These are phyloP conservation scores for Rhodotorula sphaerocarpa DNA, from an alignment of 768 basidiomycete species.

Conservation along the genomic window DNA sequence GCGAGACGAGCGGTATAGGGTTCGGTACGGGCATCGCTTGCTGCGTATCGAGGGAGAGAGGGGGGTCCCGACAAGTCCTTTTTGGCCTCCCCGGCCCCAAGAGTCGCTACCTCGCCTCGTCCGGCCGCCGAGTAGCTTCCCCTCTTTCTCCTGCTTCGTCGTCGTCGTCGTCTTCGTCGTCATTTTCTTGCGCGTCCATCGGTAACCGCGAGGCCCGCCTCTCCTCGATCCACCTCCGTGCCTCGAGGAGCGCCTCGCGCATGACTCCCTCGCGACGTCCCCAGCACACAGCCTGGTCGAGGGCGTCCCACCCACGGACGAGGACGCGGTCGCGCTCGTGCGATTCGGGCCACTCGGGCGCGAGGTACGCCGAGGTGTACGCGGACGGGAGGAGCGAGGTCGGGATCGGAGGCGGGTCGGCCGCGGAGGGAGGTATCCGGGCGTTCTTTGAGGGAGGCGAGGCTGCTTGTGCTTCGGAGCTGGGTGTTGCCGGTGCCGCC, in stretches of 20 bases:
- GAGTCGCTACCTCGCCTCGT: too few species aligned
- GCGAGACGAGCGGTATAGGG: too few species aligned
- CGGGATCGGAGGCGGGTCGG: not conserved
- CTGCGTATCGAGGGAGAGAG: too few species aligned
- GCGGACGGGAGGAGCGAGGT: not conserved
- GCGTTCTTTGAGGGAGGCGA: not conserved
- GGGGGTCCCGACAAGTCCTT: too few species aligned
- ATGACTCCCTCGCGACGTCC: constrained; percentile 20
- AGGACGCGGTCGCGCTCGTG: constrained; percentile 12
- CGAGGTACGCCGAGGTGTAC: constrained; percentile 3
- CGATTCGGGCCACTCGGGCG: constrained; percentile 27
- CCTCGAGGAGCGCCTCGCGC: not conserved
- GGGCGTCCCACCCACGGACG: constrained; percentile 12
- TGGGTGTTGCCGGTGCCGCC: too few species aligned
- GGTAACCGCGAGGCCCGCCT: not conserved
- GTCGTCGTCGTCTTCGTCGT: too few species aligned
- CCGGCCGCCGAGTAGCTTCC: too few species aligned
- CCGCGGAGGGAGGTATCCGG: not conserved
- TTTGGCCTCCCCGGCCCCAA: too few species aligned
- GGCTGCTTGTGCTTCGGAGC: not conserved
- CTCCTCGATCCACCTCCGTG: constrained; percentile 2
- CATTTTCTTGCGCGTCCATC: too few species aligned
- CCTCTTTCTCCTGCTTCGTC: too few species aligned
- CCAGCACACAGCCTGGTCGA: constrained; percentile 8
- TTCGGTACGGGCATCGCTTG: too few species aligned